Evolutionary conservation across 176 grass and related monocot genomes (phyloP), one percentile per base, ranked within the genome.

Genomic region (Poa pratensis): DNA sequence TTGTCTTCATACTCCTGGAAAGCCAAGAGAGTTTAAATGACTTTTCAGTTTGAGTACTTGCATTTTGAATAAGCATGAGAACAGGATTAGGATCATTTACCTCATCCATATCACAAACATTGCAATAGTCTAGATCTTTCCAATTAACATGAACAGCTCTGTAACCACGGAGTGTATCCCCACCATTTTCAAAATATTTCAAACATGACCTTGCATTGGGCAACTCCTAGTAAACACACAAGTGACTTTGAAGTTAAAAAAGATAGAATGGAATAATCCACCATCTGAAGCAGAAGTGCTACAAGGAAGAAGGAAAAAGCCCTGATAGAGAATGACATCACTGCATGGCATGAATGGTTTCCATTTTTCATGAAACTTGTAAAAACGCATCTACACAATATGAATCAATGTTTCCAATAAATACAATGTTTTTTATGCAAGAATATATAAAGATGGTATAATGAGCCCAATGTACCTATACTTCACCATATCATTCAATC

Each of bases 41-140:
- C 69, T 86, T 72, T 49, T 76, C 17, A 79, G 23, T 64, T 68
- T 75, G 39, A 88, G 61, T 82, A 73, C 4, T 66, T 82, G 81
- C 43, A 26, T 66, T 73, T 49, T 20, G 30, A 68, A 82, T 74
- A 79, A 78, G 50, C 14, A 73, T 42, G 32, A 81, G 22, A 70
- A 65, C 20, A 82, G 20, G 65, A 84, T 68, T 68, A 79, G n/a
- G 49, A 78, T 49, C 66, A 82, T 67, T 87, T 89, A 96, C 96
- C 96, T 99, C 96, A 85, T 99, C 96, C 96, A 99, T 99, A 88
- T 99, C 96, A 67, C 96, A 99, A 79, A 99, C 96, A 84, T 80
- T 92, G 86, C 96, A 99, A 84, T 64, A 90, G 81, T 99, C 96
- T 28, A 99, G 90, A 91, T 94, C 96, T 89, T 99, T 99, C 96